Percentiles rank a stretch among this genome's conserved stretches.
phyloP scores from a whole-genome alignment of 2,329 filamentous ascomycete species.

The Aspergillus oerlinghausenensis region DNA sequence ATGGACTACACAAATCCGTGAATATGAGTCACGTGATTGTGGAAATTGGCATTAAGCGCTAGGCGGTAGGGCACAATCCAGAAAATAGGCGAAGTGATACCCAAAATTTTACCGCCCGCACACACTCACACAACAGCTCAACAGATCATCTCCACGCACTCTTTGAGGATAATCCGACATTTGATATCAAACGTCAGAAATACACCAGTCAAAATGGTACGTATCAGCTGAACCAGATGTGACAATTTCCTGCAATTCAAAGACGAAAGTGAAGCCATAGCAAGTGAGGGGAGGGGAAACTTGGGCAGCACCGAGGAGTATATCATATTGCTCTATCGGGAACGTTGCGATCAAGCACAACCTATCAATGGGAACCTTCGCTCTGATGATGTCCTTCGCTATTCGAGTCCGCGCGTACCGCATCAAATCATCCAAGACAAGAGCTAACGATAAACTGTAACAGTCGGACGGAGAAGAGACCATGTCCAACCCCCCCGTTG shows the following conservation, averaged over 20 bases:
- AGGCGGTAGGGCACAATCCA: conserved; percentile 24
- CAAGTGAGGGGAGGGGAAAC: not conserved
- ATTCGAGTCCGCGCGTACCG: not conserved
- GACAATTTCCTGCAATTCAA: not conserved
- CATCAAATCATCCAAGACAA: conserved; percentile 14
- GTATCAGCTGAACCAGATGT: conserved; percentile 7
- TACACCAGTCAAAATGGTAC: conserved; percentile 43
- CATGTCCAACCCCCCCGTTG: conserved; percentile 62
- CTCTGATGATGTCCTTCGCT: not conserved
- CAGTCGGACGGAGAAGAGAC: conserved; percentile 99
- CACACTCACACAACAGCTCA: conserved; percentile 20
- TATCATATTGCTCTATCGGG: too few species aligned
- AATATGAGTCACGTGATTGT: not conserved
- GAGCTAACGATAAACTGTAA: conserved; percentile 1
- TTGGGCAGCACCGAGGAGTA: not conserved
- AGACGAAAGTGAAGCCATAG: not conserved
- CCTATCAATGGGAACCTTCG: not conserved
- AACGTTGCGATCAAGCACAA: too few species aligned
- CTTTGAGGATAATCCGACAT: conserved; percentile 54
- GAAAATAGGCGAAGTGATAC: conserved; percentile 19
- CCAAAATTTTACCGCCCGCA: conserved; percentile 17
- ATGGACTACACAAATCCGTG: not conserved
- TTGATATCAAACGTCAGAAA: conserved; percentile 23
- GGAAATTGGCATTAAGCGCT: conserved; percentile 6
- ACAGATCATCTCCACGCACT: conserved; percentile 28